These are phyloP conservation scores for Fusarium burgessii DNA, from an alignment of 2,329 filamentous ascomycete genomes.

Conservation along the genomic window DNA sequence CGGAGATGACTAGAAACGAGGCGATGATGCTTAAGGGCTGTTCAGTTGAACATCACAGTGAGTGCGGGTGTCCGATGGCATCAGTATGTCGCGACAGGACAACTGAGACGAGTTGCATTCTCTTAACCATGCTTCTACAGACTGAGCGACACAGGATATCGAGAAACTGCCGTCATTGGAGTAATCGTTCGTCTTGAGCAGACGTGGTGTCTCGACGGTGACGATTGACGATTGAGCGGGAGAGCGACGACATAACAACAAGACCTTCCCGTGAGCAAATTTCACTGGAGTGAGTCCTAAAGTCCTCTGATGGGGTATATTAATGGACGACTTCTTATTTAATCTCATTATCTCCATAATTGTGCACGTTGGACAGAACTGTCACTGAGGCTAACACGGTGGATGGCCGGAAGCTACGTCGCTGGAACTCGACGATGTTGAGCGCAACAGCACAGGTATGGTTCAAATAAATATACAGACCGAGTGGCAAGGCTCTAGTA, in stretches of 20 bases:
- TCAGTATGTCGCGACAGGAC: not conserved
- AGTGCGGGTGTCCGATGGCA: no score
- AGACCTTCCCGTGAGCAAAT: accelerated
- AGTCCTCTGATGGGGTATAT: accelerated
- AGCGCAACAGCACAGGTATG: accelerated
- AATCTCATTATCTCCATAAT: not conserved
- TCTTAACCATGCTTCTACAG: accelerated
- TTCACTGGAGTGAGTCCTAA: accelerated
- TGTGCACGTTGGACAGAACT: not conserved
- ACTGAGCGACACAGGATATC: no score
- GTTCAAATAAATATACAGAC: not conserved
- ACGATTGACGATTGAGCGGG: no score
- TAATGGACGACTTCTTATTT: accelerated
- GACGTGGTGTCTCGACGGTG: not conserved
- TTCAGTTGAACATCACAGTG: no score
- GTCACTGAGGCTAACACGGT: not conserved
- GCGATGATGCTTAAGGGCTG: no score
- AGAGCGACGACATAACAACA: not conserved
- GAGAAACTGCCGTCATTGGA: accelerated
- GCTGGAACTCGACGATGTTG: not conserved
- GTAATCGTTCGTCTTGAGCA: accelerated
- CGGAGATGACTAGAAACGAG: no score
- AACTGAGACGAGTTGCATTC: accelerated
- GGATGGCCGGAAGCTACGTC: not conserved
- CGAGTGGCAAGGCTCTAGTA: accelerated